phyloP scores from a whole-genome alignment of 139 green algal genomes.

The Parachlorella kessleri region DNA sequence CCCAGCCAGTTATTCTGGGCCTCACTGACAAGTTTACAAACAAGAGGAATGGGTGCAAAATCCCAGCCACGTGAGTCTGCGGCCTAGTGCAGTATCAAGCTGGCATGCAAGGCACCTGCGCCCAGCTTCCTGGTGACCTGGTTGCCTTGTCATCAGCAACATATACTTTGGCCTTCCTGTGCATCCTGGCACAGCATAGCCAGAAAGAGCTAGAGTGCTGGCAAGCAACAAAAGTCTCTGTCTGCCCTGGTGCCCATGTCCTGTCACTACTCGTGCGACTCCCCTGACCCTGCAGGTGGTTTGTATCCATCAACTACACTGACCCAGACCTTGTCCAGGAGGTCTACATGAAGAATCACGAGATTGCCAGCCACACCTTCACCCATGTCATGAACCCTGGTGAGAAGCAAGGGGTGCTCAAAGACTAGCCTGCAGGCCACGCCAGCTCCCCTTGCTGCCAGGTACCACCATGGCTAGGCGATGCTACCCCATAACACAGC shows the following conservation, averaged over 20 bases:
- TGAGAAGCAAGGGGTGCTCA: too few relatives aligned
- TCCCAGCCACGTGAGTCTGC: conserved; percentile 29
- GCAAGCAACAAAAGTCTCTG: too few relatives aligned
- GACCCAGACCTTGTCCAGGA: conserved; percentile 28
- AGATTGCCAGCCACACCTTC: conserved; percentile 34
- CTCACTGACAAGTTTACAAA: conserved; percentile 25
- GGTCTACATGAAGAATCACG: conserved; percentile 23
- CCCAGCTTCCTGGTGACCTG: not conserved
- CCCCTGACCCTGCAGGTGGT: conserved; percentile 17
- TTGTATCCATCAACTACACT: conserved; percentile 25
- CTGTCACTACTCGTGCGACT: too few relatives aligned
- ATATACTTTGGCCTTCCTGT: not conserved
- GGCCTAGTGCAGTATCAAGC: too few relatives aligned
- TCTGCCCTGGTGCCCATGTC: too few relatives aligned
- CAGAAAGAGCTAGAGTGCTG: too few relatives aligned
- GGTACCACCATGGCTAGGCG: too few relatives aligned
- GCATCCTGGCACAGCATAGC: too few relatives aligned
- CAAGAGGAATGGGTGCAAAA: conserved; percentile 32
- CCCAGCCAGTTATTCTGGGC: conserved; percentile 20
- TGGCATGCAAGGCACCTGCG: not conserved
- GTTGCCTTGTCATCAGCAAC: not conserved
- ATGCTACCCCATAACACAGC: too few relatives aligned
- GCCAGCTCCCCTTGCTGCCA: too few relatives aligned
- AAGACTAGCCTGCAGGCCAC: too few relatives aligned
- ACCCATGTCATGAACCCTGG: conserved; percentile 23